Evolutionary conservation across 148 eudicot genomes (phyloP).

Genomic region (Hydrangea macrophylla): DNA sequence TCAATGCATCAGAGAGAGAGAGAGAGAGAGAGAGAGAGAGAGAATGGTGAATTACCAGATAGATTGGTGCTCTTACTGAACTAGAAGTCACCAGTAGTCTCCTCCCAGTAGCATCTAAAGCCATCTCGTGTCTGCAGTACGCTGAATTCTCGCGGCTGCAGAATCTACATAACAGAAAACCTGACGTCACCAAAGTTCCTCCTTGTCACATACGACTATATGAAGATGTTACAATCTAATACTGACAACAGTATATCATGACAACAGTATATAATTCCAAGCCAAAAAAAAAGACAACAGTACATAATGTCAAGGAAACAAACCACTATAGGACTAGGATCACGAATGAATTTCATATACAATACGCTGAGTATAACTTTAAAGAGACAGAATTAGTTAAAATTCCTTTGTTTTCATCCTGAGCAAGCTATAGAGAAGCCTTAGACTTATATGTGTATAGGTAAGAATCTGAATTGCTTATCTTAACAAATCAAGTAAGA

Average conservation of each 20-base stretch:
- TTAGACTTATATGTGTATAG: neutral
- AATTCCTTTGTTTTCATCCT: neutral
- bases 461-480: neutral
- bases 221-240: no score
- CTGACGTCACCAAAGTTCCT: conserved; percentile 7
- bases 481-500: neutral
- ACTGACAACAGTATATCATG: no score
- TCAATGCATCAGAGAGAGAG: neutral
- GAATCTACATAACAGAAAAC: conserved; percentile 40
- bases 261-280: no score
- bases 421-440: neutral
- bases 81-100: conserved; percentile 81
- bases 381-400: neutral
- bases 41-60: conserved; percentile 48
- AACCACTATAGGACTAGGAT: no score
- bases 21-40: conserved; percentile 5
- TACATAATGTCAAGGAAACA: no score
- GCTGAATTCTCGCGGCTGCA: conserved; percentile 31
- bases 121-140: conserved; percentile 68
- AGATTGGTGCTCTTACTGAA: conserved; percentile 83
- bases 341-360: neutral
- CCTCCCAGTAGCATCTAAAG: conserved; percentile 77
- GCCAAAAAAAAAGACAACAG: no score
- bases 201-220: no score
- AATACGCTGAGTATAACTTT: no score